Conservation (phyloP, 306 rosid species). For the Prinsepia uniflora region DNA sequence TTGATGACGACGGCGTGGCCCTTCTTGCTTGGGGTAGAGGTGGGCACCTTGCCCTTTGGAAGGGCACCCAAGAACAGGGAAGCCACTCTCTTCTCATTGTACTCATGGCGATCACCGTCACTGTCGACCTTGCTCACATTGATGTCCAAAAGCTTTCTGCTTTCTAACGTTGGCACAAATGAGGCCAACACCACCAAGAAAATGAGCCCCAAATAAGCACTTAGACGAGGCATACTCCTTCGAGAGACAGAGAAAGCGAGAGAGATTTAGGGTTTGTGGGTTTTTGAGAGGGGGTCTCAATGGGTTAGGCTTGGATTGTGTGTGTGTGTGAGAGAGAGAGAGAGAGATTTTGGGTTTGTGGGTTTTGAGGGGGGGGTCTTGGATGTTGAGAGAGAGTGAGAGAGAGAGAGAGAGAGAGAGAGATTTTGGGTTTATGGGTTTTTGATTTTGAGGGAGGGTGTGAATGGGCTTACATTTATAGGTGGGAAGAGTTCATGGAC, state of each 20-base stretch:
- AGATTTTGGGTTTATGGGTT: neutral
- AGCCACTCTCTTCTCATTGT: slow-evolving; percentile 8
- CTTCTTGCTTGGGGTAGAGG: slow-evolving; percentile 70
- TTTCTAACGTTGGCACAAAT: slow-evolving; percentile 34
- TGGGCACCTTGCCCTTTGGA: slow-evolving; percentile 71
- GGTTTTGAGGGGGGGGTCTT: slow-evolving; percentile 1
- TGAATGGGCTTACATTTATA: slow-evolving; percentile 15
- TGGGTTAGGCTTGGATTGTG: neutral
- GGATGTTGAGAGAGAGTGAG: too few relatives aligned
- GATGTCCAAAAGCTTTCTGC: slow-evolving; percentile 41
- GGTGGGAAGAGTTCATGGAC: slow-evolving; percentile 2
- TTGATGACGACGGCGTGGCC: slow-evolving; percentile 51
- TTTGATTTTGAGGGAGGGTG: neutral
- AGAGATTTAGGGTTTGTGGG: neutral
- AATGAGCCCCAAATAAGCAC: slow-evolving; percentile 27
- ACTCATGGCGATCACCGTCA: neutral
- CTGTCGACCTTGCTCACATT: neutral
- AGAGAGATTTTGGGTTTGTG: neutral
- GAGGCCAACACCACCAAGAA: slow-evolving; percentile 35
- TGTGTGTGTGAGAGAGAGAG: neutral
- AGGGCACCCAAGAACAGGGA: slow-evolving; percentile 52
- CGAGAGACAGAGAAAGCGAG: slow-evolving; percentile 5
- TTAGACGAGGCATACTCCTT: slow-evolving; percentile 33
- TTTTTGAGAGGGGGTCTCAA: slow-evolving; percentile 1
- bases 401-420: neutral